phyloP scores from a whole-genome alignment of 1,139 yeast species.

The Pichia sp. region DNA sequence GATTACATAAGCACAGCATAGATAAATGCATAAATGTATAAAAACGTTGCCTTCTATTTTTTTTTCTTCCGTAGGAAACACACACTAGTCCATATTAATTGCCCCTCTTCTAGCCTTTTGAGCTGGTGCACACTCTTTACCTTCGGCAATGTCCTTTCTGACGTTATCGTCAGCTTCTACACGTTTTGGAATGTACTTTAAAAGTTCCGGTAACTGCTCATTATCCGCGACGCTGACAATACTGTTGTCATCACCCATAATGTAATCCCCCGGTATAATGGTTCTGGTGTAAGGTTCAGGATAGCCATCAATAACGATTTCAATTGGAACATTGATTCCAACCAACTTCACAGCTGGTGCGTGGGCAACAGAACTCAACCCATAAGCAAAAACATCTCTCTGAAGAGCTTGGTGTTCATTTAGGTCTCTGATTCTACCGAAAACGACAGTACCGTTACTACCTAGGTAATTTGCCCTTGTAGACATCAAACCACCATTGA shows the following conservation, averaged over 20 bases:
- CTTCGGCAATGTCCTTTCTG: slow-evolving; percentile 59
- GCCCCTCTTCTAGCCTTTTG: slow-evolving; percentile 44
- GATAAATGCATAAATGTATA: too few species aligned
- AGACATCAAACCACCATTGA: slow-evolving; percentile 92
- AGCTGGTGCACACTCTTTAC: slow-evolving; percentile 57
- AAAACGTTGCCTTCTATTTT: too few species aligned
- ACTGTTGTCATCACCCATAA: slow-evolving; percentile 76
- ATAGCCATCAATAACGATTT: slow-evolving; percentile 33
- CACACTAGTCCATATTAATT: too few species aligned
- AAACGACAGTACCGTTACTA: slow-evolving; percentile 68
- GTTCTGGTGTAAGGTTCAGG: slow-evolving; percentile 26
- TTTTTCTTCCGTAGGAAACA: too few species aligned
- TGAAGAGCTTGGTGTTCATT: slow-evolving; percentile 62
- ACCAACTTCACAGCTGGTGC: slow-evolving; percentile 72
- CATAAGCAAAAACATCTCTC: slow-evolving; percentile 79
- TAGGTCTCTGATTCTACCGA: slow-evolving; percentile 78
- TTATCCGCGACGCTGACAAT: slow-evolving; percentile 45
- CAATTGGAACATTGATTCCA: slow-evolving; percentile 63
- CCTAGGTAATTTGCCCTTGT: slow-evolving; percentile 68
- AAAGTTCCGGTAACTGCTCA: slow-evolving; percentile 29
- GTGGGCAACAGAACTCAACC: slow-evolving; percentile 75
- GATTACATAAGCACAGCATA: too few species aligned
- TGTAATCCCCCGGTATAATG: slow-evolving; percentile 58
- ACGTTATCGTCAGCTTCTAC: slow-evolving; percentile 72
- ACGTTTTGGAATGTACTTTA: slow-evolving; percentile 55